Evolutionary conservation across 116 monocot species (phyloP), one percentile per base, ranked within the genome.

Genomic region (Cymodocea nodosa): DNA sequence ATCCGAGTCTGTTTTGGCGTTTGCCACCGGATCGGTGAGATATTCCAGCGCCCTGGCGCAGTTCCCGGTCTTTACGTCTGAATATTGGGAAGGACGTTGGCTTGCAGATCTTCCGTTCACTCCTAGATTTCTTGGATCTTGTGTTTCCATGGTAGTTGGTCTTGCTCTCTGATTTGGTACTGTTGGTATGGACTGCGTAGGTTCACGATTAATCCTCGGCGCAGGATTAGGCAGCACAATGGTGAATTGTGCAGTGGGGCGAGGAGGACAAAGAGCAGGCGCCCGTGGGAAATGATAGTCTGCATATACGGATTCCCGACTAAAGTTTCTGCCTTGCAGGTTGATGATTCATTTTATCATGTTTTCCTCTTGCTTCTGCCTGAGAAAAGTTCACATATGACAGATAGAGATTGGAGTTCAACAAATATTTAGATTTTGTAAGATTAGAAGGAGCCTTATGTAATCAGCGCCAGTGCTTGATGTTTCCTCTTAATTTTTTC

Each of bases 231-330:
- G 57, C 97, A 97, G 67, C 97, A 97, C 72, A 97, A 97, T 72
- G 97, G 97, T 9, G 91, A 97, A 59, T 84, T 84, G 23, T 71
- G 58, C 54, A 78, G 81, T 34, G 97, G 91, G 9, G 97, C 97
- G 49, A 80, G 76, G 81, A 75, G 84, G 58, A 97, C 97, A 12
- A 88, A 83, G 69, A 52, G 73, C 2, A 83, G 85, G 17, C 77
- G 97, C 14, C 97, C 97, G 15, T 97, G 97, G 97, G 97, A 97
- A 65, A 97, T 97, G 97, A 69, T 97, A 23, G 63, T 97, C 19
- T 97, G 97, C 78, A 86, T 97, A 59, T 77, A 97, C 66, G 97
- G 97, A 9, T 97, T 91, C 60, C 91, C 84, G 10, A 73, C 97
- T 15, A 88, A 91, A 70, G 77, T 97, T 25, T 69, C 83, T 18